Percentiles rank a stretch among this genome's conserved stretches.
Evolutionary conservation across 1,284 basidiomycete species (phyloP).

Genomic region (Pterulicium gracile): DNA sequence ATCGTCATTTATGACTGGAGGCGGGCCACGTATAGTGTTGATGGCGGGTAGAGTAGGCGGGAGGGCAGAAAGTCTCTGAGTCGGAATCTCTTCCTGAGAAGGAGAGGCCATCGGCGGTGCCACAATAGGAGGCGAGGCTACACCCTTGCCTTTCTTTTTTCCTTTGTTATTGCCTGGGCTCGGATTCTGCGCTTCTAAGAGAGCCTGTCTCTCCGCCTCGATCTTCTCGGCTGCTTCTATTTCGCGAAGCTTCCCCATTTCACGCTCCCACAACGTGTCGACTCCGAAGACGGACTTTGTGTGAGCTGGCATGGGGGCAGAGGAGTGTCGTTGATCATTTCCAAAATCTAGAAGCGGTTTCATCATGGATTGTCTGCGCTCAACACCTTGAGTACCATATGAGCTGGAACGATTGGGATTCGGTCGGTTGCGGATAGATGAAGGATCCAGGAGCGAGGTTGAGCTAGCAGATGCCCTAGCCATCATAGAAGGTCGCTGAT

Average conservation of each 20-base stretch:
- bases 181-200: slow-evolving; percentile 29
- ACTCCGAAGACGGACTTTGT: slow-evolving; percentile 73
- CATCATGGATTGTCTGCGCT: slow-evolving; percentile 37
- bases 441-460: slow-evolving; percentile 65
- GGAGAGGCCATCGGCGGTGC: slow-evolving; percentile 8
- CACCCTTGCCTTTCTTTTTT: slow-evolving; percentile 27
- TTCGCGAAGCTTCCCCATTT: slow-evolving; percentile 60
- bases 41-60: slow-evolving; percentile 50
- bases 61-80: slow-evolving; percentile 23
- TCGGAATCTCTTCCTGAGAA: slow-evolving; percentile 12
- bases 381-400: slow-evolving; percentile 27
- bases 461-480: slow-evolving; percentile 43
- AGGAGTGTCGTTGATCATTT: slow-evolving; percentile 33
- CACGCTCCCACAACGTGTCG: slow-evolving; percentile 72
- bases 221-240: slow-evolving; percentile 55
- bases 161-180: slow-evolving; percentile 32
- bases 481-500: slow-evolving; percentile 80
- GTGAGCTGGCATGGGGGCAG: slow-evolving; percentile 23
- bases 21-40: slow-evolving; percentile 31
- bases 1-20: slow-evolving; percentile 34
- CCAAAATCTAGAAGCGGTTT: slow-evolving; percentile 54
- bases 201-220: slow-evolving; percentile 40
- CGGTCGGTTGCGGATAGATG: slow-evolving; percentile 38
- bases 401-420: slow-evolving; percentile 31
- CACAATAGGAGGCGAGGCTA: slow-evolving; percentile 11